Evolutionary conservation across 2,329 filamentous ascomycete genomes (phyloP).

Genomic region (Cordyceps fumosorosea): DNA sequence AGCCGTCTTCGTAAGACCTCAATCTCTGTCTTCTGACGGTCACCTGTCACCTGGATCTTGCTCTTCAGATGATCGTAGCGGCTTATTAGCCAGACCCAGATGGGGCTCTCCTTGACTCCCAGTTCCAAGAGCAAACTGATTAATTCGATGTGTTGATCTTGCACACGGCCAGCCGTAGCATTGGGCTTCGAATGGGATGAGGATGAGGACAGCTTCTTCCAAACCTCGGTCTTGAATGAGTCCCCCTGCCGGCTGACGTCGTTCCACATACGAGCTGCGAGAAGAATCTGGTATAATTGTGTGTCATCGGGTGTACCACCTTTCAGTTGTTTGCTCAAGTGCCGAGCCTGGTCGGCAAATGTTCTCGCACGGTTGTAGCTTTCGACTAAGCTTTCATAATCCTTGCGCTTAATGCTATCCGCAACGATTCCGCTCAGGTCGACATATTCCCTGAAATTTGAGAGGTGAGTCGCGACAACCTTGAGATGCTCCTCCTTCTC

Average conservation of each 20-base stretch:
- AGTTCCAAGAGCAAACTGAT: constrained; percentile 87
- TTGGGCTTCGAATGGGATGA: constrained; percentile 51
- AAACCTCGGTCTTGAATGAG: constrained; percentile 80
- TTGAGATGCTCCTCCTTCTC: constrained; percentile 88
- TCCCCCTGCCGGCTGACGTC: constrained; percentile 86
- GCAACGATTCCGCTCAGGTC: constrained; percentile 71
- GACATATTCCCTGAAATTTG: constrained; percentile 74
- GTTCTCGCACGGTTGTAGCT: constrained; percentile 78
- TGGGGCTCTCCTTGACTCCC: constrained; percentile 90
- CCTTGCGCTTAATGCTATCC: constrained; percentile 82
- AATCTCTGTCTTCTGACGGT: constrained; percentile 85
- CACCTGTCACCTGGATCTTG: constrained; percentile 72
- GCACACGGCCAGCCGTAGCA: constrained; percentile 44
- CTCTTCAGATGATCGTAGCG: constrained; percentile 83
- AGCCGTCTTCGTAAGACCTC: constrained; percentile 82
- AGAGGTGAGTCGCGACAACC: constrained; percentile 65
- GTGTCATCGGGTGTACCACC: constrained; percentile 61
- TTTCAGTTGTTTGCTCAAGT: constrained; percentile 52
- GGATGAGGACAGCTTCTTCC: constrained; percentile 69
- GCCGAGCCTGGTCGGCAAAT: constrained; percentile 71
- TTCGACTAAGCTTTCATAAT: constrained; percentile 82
- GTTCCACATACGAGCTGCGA: constrained; percentile 90
- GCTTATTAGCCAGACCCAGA: constrained; percentile 91
- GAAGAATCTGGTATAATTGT: constrained; percentile 77
- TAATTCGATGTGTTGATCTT: constrained; percentile 84